Evolutionary conservation across 352 stramenopile genomes (phyloP), one percentile per base, ranked within the genome.

Genomic region (Elongisporangium anandrum): DNA sequence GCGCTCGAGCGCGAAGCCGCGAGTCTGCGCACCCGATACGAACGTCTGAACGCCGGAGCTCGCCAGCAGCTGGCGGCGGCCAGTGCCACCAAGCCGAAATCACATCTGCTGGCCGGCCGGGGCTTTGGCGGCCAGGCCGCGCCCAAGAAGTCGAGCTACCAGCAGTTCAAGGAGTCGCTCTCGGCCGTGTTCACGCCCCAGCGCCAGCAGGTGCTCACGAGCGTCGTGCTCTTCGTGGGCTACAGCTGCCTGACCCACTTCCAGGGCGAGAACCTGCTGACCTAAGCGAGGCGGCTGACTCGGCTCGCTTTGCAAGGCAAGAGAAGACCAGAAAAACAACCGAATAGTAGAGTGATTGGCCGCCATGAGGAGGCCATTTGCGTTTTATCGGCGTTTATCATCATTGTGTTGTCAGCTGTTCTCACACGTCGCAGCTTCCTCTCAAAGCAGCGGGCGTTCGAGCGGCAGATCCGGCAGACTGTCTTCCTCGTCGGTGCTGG

Each of bases 211-310:
- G 61, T 92, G 58, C 60, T 90, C 50, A 70, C 83, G 49, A 93
- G 83, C 65, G 70, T 88, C 53, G 78, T 68, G 47, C 84, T 94
- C 70, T 94, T 94, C 57, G 70, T 85, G 16, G 81, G 77, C 59
- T 89, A 83, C 64, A 79, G 82, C 19, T 72, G 57, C 29, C 64
- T 94, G 10, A 93, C 92, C 75, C 85, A 94, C 71, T 88, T 72
- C 64, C 84, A 94, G 60, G 85, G 82, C 61, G 80, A 94, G 64
- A 92, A 93, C 69, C 68, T 94, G 66, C 70, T 94, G 60, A 72
- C 74, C 56, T 87, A 85, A 75, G 61, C 53, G 47, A 16, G n/a
- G n/a, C n/a, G n/a, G n/a, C n/a, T n/a, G 20, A 53, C 49, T 34
- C 7, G 3, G 24, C 24, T 34, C 24, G 3, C 3, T 7, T 34